Conservation (phyloP, 2,329 filamentous ascomycete species). For the Emergomyces orientalis region DNA sequence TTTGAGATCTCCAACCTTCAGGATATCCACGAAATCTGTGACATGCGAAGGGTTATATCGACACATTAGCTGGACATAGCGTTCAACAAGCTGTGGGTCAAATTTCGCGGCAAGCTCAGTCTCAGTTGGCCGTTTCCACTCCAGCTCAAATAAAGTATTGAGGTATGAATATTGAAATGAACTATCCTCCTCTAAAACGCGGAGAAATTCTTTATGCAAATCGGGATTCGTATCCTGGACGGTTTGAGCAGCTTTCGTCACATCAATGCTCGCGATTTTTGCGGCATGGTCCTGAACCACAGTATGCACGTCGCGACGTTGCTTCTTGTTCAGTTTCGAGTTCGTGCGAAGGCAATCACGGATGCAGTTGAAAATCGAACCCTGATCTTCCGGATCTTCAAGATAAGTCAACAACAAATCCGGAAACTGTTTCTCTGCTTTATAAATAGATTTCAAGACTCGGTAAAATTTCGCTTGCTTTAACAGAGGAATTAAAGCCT, state of each 20-base stretch:
- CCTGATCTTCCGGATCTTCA: conserved; percentile 68
- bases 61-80: conserved; percentile 87
- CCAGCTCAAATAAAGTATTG: conserved; percentile 61
- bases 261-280: conserved; percentile 59
- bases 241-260: conserved; percentile 54
- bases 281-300: conserved; percentile 57
- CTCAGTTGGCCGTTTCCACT: conserved; percentile 30
- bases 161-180: conserved; percentile 69
- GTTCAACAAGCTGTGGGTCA: conserved; percentile 60
- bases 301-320: conserved; percentile 59
- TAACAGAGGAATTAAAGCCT: conserved; percentile 66
- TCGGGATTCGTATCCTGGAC: conserved; percentile 54
- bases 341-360: conserved; percentile 60
- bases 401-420: conserved; percentile 74
- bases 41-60: conserved; percentile 72
- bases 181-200: conserved; percentile 51
- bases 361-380: conserved; percentile 70
- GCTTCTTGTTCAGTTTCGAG: conserved; percentile 56
- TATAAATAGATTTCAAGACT: conserved; percentile 83
- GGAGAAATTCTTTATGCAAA: conserved; percentile 57
- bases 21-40: conserved; percentile 67
- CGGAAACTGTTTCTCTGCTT: conserved; percentile 66
- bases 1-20: conserved; percentile 68
- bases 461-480: conserved; percentile 75
- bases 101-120: conserved; percentile 23